Conservation (phyloP, 2,329 filamentous ascomycete genomes). For the Aspergillus sp. region DNA sequence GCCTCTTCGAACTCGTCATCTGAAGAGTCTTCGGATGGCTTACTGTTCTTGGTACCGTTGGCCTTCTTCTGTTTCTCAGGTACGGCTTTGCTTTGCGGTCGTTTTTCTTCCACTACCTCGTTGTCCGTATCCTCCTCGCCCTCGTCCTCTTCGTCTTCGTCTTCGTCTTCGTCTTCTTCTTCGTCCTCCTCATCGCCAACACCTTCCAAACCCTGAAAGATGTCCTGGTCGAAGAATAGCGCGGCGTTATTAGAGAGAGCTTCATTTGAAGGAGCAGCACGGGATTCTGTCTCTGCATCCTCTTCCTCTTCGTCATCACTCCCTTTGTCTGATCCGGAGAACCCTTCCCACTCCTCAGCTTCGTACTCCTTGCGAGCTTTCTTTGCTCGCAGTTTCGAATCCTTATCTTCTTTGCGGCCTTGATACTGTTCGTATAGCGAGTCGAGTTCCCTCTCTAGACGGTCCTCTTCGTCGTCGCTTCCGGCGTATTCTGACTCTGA, state of each 20-base stretch:
- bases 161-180: conserved; percentile 54
- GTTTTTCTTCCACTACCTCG: conserved; percentile 33
- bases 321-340: conserved; percentile 66
- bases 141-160: conserved; percentile 54
- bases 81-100: conserved; percentile 20
- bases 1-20: conserved; percentile 37
- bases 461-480: conserved; percentile 77
- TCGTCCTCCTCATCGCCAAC: conserved; percentile 58
- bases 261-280: conserved; percentile 20
- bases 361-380: conserved; percentile 77
- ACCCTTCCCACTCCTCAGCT: conserved; percentile 89
- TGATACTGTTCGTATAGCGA: conserved; percentile 83
- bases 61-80: conserved; percentile 25
- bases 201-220: conserved; percentile 81
- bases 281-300: conserved; percentile 48
- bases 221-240: conserved; percentile 90
- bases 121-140: conserved; percentile 49
- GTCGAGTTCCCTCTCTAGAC: conserved; percentile 81
- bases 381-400: conserved; percentile 89
- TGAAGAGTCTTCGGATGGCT: conserved; percentile 32
- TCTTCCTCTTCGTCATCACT: conserved; percentile 55
- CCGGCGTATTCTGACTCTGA: conserved; percentile 59
- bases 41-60: conserved; percentile 23
- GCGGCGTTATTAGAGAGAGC: conserved; percentile 81
- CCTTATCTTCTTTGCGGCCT: conserved; percentile 72